A percentile compares a stretch with the other conserved stretches of the same genome.
These are phyloP conservation scores for Xylaria sp. DNA, from an alignment of 2,329 filamentous ascomycete species.

Conservation along the genomic window DNA sequence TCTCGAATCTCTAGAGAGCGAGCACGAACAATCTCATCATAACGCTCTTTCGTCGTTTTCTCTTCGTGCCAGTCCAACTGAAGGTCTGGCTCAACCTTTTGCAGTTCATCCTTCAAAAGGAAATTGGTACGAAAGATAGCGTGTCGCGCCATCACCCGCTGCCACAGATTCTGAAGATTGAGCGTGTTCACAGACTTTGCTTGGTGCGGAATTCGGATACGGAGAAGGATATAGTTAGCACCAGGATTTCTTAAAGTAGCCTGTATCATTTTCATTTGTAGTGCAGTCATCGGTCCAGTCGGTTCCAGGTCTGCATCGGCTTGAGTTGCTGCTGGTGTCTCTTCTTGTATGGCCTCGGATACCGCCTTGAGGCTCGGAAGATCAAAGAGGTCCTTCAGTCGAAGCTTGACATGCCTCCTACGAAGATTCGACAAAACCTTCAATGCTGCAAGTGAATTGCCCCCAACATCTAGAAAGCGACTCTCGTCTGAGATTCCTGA, in stretches of 20 bases:
- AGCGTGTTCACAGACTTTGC: too few relatives aligned
- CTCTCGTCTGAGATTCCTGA: not conserved
- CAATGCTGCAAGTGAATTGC: constrained; percentile 4
- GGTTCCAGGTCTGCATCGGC: not conserved
- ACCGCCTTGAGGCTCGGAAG: not conserved
- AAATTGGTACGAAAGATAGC: not conserved
- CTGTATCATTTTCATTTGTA: constrained; percentile 15
- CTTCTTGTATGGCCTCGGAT: not conserved
- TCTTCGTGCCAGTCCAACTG: not conserved
- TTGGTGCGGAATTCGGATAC: constrained; percentile 10
- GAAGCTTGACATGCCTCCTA: not conserved
- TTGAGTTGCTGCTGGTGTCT: too few relatives aligned
- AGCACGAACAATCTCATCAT: not conserved
- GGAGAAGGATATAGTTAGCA: constrained; percentile 11
- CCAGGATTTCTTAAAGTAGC: constrained; percentile 14
- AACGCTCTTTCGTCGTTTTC: not conserved
- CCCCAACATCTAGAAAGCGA: not conserved
- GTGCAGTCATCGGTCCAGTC: constrained; percentile 11
- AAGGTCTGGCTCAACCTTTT: not conserved
- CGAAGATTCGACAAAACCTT: constrained; percentile 6
- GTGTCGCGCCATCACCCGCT: not conserved
- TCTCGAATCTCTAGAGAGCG: constrained; percentile 5
- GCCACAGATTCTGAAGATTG: not conserved
- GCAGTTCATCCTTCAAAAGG: not conserved
- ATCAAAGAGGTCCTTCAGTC: not conserved